Evolutionary conservation across 228 moss, liverwort and hornwort genomes (phyloP), one percentile per base, ranked within the genome.

Genomic region (Sphagnum fallax): DNA sequence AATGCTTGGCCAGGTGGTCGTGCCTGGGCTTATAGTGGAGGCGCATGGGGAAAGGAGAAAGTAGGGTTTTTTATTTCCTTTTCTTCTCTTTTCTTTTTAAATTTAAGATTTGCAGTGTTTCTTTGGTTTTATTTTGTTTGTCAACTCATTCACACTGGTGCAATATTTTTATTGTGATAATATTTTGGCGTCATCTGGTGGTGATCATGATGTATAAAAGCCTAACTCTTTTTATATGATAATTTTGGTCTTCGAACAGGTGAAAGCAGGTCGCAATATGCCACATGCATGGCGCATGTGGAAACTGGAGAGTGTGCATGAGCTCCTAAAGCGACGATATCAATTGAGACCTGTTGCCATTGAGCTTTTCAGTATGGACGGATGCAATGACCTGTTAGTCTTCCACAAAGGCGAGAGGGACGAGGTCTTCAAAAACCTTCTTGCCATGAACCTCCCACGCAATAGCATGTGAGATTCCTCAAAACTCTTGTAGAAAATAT

Each of bases 291-390:
- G 97, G 97, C 87, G 93, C 60, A 97, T 93, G 91, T 97, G 97
- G 97, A 91, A 91, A 84, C 78, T 97, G 50, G 97, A 97, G 75
- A 97, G 97, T 83, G 97, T 97, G 60, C 97, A 97, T 81, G 97
- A 97, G 75, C 75, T 97, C 74, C 77, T 97, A 61, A 97, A 90
- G 76, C 91, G 97, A 68, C 90, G 97, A 6, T 97, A 97, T 71
- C 97, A 97, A 74, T 88, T 97, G 71, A 91, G 97, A 62, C 97
- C 93, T 60, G 97, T 97, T 69, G 97, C 97, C 4, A 90, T 97
- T 75, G 97, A 97, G 77, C 72, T 97, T 68, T 97, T 97, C 76
- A 93, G 97, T 78, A 97, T 97, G 97, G 91, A 97, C 83, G 97
- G 97, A 71, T 97, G 97, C 68, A 97, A 97, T 76, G 97, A 97